Base-by-base conservation (phyloP, 805 yeast genomes). In the Kodamaea leandrae region DNA sequence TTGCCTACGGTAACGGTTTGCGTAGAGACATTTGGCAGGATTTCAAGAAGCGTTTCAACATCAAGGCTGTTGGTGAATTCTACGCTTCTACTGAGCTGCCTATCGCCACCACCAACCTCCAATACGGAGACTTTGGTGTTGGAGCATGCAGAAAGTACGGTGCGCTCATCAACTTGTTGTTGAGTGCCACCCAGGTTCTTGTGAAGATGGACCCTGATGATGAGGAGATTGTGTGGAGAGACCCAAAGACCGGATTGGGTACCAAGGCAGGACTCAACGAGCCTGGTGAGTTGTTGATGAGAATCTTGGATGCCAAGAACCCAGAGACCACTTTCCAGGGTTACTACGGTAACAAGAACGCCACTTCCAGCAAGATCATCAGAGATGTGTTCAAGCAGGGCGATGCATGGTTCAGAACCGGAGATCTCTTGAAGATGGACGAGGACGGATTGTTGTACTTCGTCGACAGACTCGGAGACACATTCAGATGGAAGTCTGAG, bases 401-500 rank as follows among this genome's bases (percentile, higher is more conserved):
- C 18, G 98, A 90, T 61, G 95, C 95, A 1, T 90, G 88, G 84
- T 83, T 85, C 54, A 74, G 96, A 55, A 77, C 87, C 19, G 97
- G 96, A 32, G 98, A 90, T 60, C 71, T 90, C 50, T 69, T 91
- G 55, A 78, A 69, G 51, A 64, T 72, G 57, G 96, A 88, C 60
- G 70, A 69, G 20, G 74, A 81, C 48, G 85, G 87, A 1, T 64
- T 82, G 49, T 73, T 84, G 58, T 87, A 83, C 63, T 90, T 90
- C 61, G 87, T 89, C 33, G 98, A 90, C 68, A 72, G 98, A 55
- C 65, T 91, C 55, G 98, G 98, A 30, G 98, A 90, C 57, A 91
- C 97, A 0, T 90, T 86, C 68, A 74, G 98, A 52, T 90, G 98
- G 98, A 91, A 88, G 66, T 84, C 95, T 2, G 98, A 90, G 65